Conservation (phyloP, 108 stramenopile genomes). For the Conticribra guillardii region DNA sequence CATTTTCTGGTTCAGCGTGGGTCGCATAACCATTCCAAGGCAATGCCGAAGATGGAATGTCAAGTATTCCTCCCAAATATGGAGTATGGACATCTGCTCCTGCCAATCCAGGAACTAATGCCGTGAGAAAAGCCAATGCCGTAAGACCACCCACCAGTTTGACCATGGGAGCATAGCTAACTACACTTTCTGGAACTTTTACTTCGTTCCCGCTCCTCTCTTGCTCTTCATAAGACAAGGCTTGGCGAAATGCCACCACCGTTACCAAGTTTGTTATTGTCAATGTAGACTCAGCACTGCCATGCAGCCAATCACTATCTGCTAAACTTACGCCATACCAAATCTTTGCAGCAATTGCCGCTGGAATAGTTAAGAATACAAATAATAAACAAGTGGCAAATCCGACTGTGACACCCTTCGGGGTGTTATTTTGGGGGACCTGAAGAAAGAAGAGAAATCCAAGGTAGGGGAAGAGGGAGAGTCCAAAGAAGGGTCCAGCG, state of each 20-base stretch:
- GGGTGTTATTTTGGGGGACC: slow-evolving; percentile 76
- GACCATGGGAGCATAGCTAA: slow-evolving; percentile 72
- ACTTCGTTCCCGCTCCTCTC: neutral
- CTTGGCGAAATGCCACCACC: slow-evolving; percentile 84
- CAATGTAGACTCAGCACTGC: slow-evolving; percentile 86
- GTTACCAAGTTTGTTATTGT: slow-evolving; percentile 91
- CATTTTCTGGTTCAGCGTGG: slow-evolving; percentile 69
- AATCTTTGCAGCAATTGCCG: slow-evolving; percentile 86
- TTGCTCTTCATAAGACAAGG: slow-evolving; percentile 67
- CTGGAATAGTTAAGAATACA: slow-evolving; percentile 92
- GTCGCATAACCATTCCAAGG: slow-evolving; percentile 31
- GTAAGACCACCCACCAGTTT: slow-evolving; percentile 67
- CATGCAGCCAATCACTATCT: slow-evolving; percentile 94
- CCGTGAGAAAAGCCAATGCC: slow-evolving; percentile 59
- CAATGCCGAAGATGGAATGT: slow-evolving; percentile 45
- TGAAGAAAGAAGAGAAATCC: slow-evolving; percentile 90
- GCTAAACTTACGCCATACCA: slow-evolving; percentile 89
- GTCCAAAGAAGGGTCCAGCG: slow-evolving; percentile 88
- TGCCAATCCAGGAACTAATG: slow-evolving; percentile 63
- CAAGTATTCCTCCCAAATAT: slow-evolving; percentile 78
- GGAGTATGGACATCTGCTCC: slow-evolving; percentile 74
- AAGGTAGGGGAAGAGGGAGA: slow-evolving; percentile 90
- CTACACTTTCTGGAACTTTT: slow-evolving; percentile 56
- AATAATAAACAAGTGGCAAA: slow-evolving; percentile 91
- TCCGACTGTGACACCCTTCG: slow-evolving; percentile 87